Base-by-base conservation (phyloP, 2,329 filamentous ascomycete genomes). In the Neofusicoccum umdonicola region DNA sequence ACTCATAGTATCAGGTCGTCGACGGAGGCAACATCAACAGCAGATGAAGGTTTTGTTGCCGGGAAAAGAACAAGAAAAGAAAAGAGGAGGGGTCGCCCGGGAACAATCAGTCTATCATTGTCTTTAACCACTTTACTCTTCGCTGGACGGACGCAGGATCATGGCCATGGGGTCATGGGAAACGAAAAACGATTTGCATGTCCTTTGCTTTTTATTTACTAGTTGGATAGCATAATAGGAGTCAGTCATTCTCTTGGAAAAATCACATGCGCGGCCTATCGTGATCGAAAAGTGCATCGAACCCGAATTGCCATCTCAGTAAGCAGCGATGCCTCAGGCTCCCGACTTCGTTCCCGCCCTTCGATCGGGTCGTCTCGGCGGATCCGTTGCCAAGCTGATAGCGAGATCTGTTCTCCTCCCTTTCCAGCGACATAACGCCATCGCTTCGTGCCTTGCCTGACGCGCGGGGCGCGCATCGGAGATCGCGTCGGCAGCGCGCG, bases 161-260 rank as follows among this genome's bases (percentile, higher is more conserved):
- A 39, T 13, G 15, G 34, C 31, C 19, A 6, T 12, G 6, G 37
- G n/a, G 50, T 39, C 12, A 13, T 35, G 48, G 11, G 8, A 7
- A 31, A 19, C 31, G 17, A 37, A 19, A 56, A 58, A 44, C 22
- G 41, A 35, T 17, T 42, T 45, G 22, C 17, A 31, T 7, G 42
- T 15, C 35, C 15, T 19, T 47, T 19, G 37, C 35, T 37, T 45
- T 9, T 35, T 37, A 17, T 19, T 45, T 4, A 17, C 4, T 60
- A 47, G 56, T 42, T 47, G 42, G 41, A 41, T 47, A 60, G 56
- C 56, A 60, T 60, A 60, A 60, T 60, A 60, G 56, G 56, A 60
- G 56, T 60, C 56, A 34, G 44, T 47, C 56, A 37, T 60, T 60
- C 56, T 47, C 31, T 60, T 37, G 6, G 4, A 47, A 7, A 15